Conservation (phyloP, 2,329 filamentous ascomycete species). For the Apiospora koreana region DNA sequence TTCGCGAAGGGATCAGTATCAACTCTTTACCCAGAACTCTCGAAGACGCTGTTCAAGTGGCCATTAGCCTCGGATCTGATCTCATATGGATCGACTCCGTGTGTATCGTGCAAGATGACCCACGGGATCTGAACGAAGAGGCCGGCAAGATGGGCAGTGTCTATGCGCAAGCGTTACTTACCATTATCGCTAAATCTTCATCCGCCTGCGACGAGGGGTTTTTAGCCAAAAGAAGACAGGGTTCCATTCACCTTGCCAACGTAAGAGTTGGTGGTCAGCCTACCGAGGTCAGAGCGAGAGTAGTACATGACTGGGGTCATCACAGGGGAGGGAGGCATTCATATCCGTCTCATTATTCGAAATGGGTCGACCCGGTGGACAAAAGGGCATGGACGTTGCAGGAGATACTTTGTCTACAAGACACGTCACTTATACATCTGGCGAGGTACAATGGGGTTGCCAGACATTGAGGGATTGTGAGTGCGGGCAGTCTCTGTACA, state of each 20-base stretch:
- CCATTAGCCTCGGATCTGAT: not conserved
- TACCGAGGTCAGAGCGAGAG: not conserved
- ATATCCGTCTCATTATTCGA: not conserved
- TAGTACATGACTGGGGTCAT: constrained; percentile 11
- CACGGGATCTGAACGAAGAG: constrained; percentile 7
- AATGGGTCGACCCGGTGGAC: constrained; percentile 10
- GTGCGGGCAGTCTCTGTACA: constrained; percentile 9
- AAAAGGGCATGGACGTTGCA: constrained; percentile 12
- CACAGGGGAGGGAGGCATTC: not conserved
- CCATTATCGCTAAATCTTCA: constrained; percentile 16
- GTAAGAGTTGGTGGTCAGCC: not conserved
- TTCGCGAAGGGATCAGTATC: not conserved
- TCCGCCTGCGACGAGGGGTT: constrained; percentile 10
- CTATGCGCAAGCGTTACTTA: constrained; percentile 19
- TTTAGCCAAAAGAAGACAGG: not conserved
- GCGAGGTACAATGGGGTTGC: constrained; percentile 15
- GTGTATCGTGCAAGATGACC: constrained; percentile 20
- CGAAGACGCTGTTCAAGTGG: constrained; percentile 12
- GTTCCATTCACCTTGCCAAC: not conserved
- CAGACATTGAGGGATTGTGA: constrained; percentile 8
- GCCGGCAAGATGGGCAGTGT: constrained; percentile 21
- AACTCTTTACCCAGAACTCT: constrained; percentile 15
- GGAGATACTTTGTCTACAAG: constrained; percentile 9
- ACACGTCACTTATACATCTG: constrained; percentile 12
- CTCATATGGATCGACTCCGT: constrained; percentile 20